These are phyloP conservation scores for Saccharomycopsis guyanensis DNA, from an alignment of 805 yeast species.

Conservation along the genomic window DNA sequence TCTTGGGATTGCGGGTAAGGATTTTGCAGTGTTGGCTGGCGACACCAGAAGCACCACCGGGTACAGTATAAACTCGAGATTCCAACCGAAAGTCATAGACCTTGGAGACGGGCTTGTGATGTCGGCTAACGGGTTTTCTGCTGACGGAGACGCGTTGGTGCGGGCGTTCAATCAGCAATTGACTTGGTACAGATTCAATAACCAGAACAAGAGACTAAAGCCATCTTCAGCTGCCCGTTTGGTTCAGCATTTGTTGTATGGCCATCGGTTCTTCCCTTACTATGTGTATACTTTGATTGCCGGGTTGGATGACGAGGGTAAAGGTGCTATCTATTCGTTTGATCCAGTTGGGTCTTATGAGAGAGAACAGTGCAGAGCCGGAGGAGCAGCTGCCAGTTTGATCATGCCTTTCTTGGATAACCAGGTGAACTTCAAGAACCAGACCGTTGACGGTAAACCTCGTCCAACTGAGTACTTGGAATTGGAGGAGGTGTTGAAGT, in stretches of 20 bases:
- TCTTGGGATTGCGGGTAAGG: conserved; percentile 95
- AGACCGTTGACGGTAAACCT: conserved; percentile 69
- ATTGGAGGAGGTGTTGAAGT: conserved; percentile 76
- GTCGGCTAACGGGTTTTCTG: conserved; percentile 94
- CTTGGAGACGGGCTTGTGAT: conserved; percentile 83
- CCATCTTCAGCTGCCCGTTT: conserved; percentile 79
- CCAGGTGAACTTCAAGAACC: conserved; percentile 94
- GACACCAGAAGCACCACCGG: conserved; percentile 97
- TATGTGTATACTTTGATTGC: conserved; percentile 93
- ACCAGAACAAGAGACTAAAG: conserved; percentile 59
- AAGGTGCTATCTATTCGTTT: conserved; percentile 91
- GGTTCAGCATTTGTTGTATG: conserved; percentile 82
- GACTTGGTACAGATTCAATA: conserved; percentile 91
- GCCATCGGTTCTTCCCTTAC: conserved; percentile 93
- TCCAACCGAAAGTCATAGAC: conserved; percentile 81
- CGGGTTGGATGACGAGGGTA: conserved; percentile 80
- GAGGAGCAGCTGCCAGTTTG: conserved; percentile 93
- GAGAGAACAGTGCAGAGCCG: conserved; percentile 95
- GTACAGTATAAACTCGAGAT: conserved; percentile 85
- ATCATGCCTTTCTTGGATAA: conserved; percentile 97
- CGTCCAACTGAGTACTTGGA: conserved; percentile 56
- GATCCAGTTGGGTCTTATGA: conserved; percentile 98
- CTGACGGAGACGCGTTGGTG: conserved; percentile 84
- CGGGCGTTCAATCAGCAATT: conserved; percentile 56
- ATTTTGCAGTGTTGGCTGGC: conserved; percentile 94